Evolutionary conservation across 768 basidiomycete species (phyloP), one percentile per base, ranked within the genome.

Genomic region (Lyophyllum semitale): DNA sequence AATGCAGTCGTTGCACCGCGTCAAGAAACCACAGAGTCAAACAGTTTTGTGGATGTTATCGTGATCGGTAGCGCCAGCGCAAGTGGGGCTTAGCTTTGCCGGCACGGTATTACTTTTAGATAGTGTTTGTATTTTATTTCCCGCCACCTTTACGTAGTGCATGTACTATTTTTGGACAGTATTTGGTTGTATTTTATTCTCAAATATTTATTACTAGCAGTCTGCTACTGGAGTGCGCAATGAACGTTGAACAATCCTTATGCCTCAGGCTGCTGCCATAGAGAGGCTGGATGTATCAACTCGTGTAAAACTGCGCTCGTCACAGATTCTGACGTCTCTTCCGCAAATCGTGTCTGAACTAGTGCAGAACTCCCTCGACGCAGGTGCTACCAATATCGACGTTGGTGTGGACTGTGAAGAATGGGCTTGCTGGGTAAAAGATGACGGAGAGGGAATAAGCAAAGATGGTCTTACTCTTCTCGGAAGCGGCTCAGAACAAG

Each of bases 281-380:
- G 71, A 73, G 56, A 75, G 72, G 18, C 82, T 96, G 29, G 77
- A 88, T 42, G 67, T 64, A 17, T 72, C 76, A n/a, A 91, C 91
- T 6, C 85, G 83, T 42, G 76, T 83, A 20, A 84, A 78, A 62
- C 76, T 98, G 42, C 85, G 95, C 40, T 95, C 94, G 1, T 83
- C 91, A 0, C 84, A 92, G 63, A 86, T 95, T 59, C 72, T 98
- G 55, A 93, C 93, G 0, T 89, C 93, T 5, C 66, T 97, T 25
- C 78, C 89, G 8, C 85, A 89, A 66, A 77, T 95, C 54, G 75
- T 95, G 20, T 87, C 86, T 1, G 94, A 98, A 70, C 83, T 98
- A 32, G 69, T 95, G 11, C 95, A 95, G 68, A 98, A 98, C 68
- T 80, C 92, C 2, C 77, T 98, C 8, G 96, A 98, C 63, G 92